Evolutionary conservation across 139 green algal genomes (phyloP), one percentile per base, ranked within the genome.

Genomic region (Haematococcus lacustris): DNA sequence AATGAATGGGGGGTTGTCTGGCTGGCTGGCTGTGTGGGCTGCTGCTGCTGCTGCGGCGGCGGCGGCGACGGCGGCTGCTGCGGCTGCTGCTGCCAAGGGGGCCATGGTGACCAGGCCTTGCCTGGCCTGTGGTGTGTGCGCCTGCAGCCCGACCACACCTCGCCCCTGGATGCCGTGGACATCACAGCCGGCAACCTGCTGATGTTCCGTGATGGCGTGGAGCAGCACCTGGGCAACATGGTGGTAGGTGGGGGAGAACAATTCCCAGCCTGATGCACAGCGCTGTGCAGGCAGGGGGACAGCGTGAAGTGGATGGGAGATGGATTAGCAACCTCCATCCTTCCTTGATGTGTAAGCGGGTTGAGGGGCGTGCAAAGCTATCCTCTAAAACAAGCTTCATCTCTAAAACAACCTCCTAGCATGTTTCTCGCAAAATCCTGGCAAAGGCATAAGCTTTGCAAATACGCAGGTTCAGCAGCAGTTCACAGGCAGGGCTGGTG

Each of bases 91-190:
- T n/a, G n/a, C n/a, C n/a, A n/a, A n/a, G n/a, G n/a, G n/a, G n/a
- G n/a, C n/a, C n/a, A n/a, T n/a, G n/a, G n/a, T n/a, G n/a, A n/a
- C n/a, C n/a, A n/a, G n/a, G n/a, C n/a, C n/a, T n/a, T 13, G 47
- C 35, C 39, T n/a, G n/a, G n/a, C n/a, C n/a, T n/a, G n/a, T n/a
- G n/a, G n/a, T n/a, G n/a, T n/a, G n/a, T n/a, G n/a, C n/a, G n/a
- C n/a, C n/a, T n/a, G n/a, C n/a, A n/a, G n/a, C n/a, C n/a, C n/a
- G n/a, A n/a, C n/a, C n/a, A 32, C 53, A 64, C 23, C 53, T 26
- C 53, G 21, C 26, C 33, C 23, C 53, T 73, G 13, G 77, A 59
- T 0, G 77, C 77, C 23, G 39, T 83, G 3, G 77, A 83, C 63
- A 39, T 83, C 32, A 79, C 68, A 0, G 30, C 3, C 1, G 69